These are phyloP conservation scores for Leptoxyphium fumago DNA, from an alignment of 2,329 filamentous ascomycete genomes.

Conservation along the genomic window DNA sequence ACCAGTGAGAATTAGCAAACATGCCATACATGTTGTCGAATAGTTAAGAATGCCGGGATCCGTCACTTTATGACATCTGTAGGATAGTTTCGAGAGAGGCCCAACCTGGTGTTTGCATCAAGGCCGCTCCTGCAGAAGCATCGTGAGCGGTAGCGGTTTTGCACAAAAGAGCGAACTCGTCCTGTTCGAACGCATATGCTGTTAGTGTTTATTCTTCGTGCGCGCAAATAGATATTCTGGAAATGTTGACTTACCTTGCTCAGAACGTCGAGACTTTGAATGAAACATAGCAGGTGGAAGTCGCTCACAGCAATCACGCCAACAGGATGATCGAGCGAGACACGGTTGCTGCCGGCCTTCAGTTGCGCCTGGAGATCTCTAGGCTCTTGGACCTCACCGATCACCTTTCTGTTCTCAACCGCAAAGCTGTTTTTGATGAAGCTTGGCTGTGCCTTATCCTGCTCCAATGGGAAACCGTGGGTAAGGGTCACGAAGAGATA, in stretches of 20 bases:
- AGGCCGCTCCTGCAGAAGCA: constrained; percentile 63
- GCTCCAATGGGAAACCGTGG: constrained; percentile 63
- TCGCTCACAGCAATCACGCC: constrained; percentile 64
- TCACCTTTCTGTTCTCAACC: constrained; percentile 76
- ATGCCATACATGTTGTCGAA: not conserved
- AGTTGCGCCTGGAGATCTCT: constrained; percentile 53
- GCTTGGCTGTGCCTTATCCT: constrained; percentile 44
- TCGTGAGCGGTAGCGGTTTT: constrained; percentile 72
- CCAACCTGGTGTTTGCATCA: constrained; percentile 83
- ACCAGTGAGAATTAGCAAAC: constrained; percentile 6
- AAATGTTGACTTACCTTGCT: constrained; percentile 50
- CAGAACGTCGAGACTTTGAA: constrained; percentile 66
- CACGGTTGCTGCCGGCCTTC: constrained; percentile 39
- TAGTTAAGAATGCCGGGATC: too few relatives aligned
- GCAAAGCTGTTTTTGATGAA: constrained; percentile 70
- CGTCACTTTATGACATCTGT: constrained; percentile 17
- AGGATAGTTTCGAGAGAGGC: constrained; percentile 88
- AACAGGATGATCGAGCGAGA: constrained; percentile 42
- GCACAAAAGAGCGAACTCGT: constrained; percentile 76
- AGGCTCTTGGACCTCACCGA: constrained; percentile 76
- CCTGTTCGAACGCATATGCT: constrained; percentile 36
- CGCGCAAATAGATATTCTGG: not conserved
- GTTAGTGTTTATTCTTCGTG: too few relatives aligned
- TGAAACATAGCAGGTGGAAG: constrained; percentile 84
- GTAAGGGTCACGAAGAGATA: constrained; percentile 93